A percentile compares a stretch with the other conserved stretches of the same genome.
phyloP scores from a whole-genome alignment of 495 filamentous ascomycete genomes.

The Penicilliopsis zonata region DNA sequence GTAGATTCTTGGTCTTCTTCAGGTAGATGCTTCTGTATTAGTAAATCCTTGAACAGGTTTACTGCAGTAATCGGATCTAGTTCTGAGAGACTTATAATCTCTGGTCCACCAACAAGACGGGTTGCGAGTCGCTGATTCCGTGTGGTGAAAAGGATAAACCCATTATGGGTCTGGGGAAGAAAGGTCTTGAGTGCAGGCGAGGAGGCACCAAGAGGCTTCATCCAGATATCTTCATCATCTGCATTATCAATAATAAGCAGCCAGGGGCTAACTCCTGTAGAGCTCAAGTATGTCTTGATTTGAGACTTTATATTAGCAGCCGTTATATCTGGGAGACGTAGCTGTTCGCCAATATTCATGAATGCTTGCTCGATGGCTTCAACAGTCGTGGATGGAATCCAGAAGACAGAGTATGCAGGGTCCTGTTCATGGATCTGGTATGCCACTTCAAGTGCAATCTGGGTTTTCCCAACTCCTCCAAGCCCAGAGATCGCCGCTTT shows the following conservation, averaged over 20 bases:
- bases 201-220: slow-evolving; percentile 1
- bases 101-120: slow-evolving; percentile 5
- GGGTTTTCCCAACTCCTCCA: slow-evolving; percentile 39
- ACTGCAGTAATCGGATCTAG: slow-evolving; percentile 7
- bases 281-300: slow-evolving; percentile 15
- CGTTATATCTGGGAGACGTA: slow-evolving; percentile 9
- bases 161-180: slow-evolving; percentile 27
- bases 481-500: slow-evolving; percentile 26
- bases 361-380: slow-evolving; percentile 31
- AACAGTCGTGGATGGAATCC: slow-evolving; percentile 27
- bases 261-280: slow-evolving; percentile 12
- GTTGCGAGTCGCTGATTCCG: slow-evolving; percentile 14
- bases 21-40: slow-evolving; percentile 9
- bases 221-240: slow-evolving; percentile 15
- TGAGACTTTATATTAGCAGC: slow-evolving; percentile 10
- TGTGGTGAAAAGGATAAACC: slow-evolving; percentile 20
- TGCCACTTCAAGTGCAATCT: slow-evolving; percentile 35
- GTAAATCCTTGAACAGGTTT: slow-evolving; percentile 4
- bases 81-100: slow-evolving; percentile 12
- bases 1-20: slow-evolving; percentile 8
- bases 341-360: slow-evolving; percentile 19
- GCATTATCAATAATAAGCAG: slow-evolving; percentile 27
- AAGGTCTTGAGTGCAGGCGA: slow-evolving; percentile 11
- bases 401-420: slow-evolving; percentile 31
- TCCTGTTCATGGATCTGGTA: slow-evolving; percentile 25